Evolutionary conservation across 768 basidiomycete genomes (phyloP).

Genomic region (Tylopilus subfusipes): DNA sequence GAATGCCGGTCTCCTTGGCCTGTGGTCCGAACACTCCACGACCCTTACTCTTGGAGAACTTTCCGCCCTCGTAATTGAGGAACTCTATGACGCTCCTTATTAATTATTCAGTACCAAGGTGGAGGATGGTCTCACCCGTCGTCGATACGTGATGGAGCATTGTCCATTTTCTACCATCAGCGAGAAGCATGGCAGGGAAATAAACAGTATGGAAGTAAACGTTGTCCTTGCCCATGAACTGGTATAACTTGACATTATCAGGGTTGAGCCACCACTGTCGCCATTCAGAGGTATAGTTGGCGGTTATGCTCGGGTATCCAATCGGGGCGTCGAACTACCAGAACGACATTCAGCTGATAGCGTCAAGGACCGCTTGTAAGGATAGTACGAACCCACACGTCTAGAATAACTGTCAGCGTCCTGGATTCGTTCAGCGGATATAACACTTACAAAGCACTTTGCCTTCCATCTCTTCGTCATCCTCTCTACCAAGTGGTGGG

Average conservation of each 20-base stretch:
- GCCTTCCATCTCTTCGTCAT: constrained; percentile 80
- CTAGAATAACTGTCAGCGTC: constrained; percentile 36
- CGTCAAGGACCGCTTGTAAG: not conserved
- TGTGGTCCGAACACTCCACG: constrained; percentile 96
- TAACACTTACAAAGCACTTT: constrained; percentile 90
- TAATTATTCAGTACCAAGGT: not conserved
- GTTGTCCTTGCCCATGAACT: constrained; percentile 99
- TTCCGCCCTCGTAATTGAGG: constrained; percentile 96
- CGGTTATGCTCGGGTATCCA: constrained; percentile 96
- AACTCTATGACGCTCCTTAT: constrained; percentile 60
- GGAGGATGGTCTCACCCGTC: constrained; percentile 60
- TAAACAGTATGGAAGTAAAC: constrained; percentile 98
- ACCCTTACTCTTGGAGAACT: constrained; percentile 97
- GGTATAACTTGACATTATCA: constrained; percentile 84
- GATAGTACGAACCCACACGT: constrained; percentile 79
- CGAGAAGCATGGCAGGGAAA: constrained; percentile 87
- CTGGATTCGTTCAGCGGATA: not conserved
- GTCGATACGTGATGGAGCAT: constrained; percentile 91
- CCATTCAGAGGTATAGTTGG: constrained; percentile 93
- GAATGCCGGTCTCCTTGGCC: constrained; percentile 90
- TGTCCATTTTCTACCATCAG: constrained; percentile 90
- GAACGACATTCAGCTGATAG: constrained; percentile 1
- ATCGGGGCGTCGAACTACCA: constrained; percentile 93
- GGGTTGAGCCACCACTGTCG: constrained; percentile 96
- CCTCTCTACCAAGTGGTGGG: constrained; percentile 65